Evolutionary conservation across 2,329 filamentous ascomycete species (phyloP), one percentile per base, ranked within the genome.

Genomic region (Xylaria multiplex): DNA sequence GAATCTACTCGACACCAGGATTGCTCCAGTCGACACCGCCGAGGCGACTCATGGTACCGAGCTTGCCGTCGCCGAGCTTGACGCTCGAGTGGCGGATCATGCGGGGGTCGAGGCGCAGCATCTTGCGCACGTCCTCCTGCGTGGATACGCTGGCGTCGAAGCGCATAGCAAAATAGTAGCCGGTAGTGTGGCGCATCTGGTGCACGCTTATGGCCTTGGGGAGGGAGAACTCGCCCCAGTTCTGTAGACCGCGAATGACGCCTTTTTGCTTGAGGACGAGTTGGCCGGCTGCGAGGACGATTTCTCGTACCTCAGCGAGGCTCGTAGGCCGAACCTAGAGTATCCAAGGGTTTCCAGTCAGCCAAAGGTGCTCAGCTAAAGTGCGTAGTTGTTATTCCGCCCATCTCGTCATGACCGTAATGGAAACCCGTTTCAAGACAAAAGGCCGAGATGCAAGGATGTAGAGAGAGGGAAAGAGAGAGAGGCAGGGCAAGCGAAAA

Each of bases 161-260:
- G 74, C 96, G 92, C 91, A 99, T 92, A 76, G 97, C 91, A 80
- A 99, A 99, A 86, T 99, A 97, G 83, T 98, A 94, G 62, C 96
- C 96, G 72, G 89, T 87, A 70, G 88, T 88, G 85, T 98, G 91
- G 71, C 89, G 89, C 73, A 91, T 89, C 81, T 97, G 93, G 80
- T 96, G 90, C 77, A 91, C 90, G 68, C 89, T 90, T 65, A 90
- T 85, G 68, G 93, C 88, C 72, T 90, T 91, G 54, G 96, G 95
- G 19, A 99, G 90, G 54, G 90, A 85, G 82, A 96, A 97, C 73
- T 92, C 87, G 77, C 96, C 96, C 96, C 96, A 99, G 85, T 99
- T 99, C 73, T 90, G 90, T 77, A 97, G 86, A 77, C 93, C 93
- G 74, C 96, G 93, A 77, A 99, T 89, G 63, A 97, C 94, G 79